Base-by-base conservation (phyloP, 352 stramenopile species). In the Globisporangium paddicum region DNA sequence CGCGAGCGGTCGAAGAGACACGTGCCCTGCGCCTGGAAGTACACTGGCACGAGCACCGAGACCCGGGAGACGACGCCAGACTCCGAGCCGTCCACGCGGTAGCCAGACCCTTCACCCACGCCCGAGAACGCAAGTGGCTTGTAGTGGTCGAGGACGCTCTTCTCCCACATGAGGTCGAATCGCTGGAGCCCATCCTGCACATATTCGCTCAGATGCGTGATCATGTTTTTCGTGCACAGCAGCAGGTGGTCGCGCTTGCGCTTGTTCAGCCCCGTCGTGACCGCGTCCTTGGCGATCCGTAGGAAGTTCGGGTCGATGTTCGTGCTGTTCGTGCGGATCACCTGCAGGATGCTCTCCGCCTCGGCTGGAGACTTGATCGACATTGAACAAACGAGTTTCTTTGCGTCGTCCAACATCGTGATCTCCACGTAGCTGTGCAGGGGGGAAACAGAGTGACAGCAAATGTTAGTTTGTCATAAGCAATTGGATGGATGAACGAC, bases 161-260 rank as follows among this genome's bases (percentile, higher is more conserved):
- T 88, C 38, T 89, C 82, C 85, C 85, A 95, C 63, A 95, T 86
- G 23, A 93, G 57, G 25, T 93, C 82, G 53, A 87, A 90, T 8
- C 82, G 83, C 57, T 90, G 83, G 9, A 95, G 60, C 5, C 85
- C 82, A 55, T 91, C 75, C 56, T 94, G 82, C 6, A 91, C 84
- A 47, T 86, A 91, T 58, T 94, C 84, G 25, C 76, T 90, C 74
- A 94, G 78, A 59, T 89, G 77, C 37, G 76, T 74, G 58, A 94
- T 94, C 82, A 94, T 89, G 55, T 90, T 89, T 58, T 87, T 90
- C 32, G 84, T 94, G 14, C 87, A 73, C 30, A 92, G 63, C 47
- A 94, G 48, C 25, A 94, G 55, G 56, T 94, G 84, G 49, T 92
- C 84, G 28, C 80, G 78, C 35, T 85, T 84, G 30, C 77, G 74